A percentile compares a stretch with the other conserved stretches of the same genome.
phyloP scores from a whole-genome alignment of 148 eudicot genomes.

The Fagopyrum tataricum region DNA sequence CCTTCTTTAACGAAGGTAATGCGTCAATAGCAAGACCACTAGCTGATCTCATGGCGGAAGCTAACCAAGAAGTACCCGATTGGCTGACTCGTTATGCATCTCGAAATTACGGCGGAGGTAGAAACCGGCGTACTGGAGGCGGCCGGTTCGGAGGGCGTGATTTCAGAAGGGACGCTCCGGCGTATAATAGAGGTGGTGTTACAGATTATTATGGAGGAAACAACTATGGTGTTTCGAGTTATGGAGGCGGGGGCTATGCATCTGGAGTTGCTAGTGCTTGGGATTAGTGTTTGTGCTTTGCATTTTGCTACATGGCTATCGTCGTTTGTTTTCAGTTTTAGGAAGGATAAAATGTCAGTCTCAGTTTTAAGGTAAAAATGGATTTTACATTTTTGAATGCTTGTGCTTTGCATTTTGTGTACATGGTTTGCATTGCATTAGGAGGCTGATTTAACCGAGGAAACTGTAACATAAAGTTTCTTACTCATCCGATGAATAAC shows the following conservation, averaged over 20 bases:
- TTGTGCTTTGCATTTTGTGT: not conserved
- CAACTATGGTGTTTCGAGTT: conserved; percentile 14
- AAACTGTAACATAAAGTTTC: no score
- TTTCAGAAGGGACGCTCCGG: conserved; percentile 43
- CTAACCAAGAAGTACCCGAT: conserved; percentile 76
- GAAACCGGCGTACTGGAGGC: conserved; percentile 41
- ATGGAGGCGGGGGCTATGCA: conserved; percentile 28
- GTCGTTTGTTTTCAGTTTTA: conserved; percentile 1
- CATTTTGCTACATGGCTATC: not conserved
- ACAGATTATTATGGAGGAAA: conserved; percentile 31
- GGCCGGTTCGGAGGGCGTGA: conserved; percentile 71
- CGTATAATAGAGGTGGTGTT: conserved; percentile 18
- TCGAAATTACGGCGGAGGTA: conserved; percentile 47
- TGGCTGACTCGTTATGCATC: conserved; percentile 65
- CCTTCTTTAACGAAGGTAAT: conserved; percentile 71
- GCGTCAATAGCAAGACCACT: conserved; percentile 48
- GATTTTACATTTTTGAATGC: not conserved
- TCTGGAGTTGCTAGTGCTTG: conserved; percentile 62
- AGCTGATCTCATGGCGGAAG: conserved; percentile 69
- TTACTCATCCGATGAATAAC: no score
- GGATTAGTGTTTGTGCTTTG: conserved; percentile 52
- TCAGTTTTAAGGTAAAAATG: not conserved
- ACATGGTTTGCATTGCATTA: no score
- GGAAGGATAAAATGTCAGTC: not conserved
- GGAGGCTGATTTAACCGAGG: no score